These are phyloP conservation scores for Scleromitrula shiraiana DNA, from an alignment of 2,329 filamentous ascomycete genomes.

Conservation along the genomic window DNA sequence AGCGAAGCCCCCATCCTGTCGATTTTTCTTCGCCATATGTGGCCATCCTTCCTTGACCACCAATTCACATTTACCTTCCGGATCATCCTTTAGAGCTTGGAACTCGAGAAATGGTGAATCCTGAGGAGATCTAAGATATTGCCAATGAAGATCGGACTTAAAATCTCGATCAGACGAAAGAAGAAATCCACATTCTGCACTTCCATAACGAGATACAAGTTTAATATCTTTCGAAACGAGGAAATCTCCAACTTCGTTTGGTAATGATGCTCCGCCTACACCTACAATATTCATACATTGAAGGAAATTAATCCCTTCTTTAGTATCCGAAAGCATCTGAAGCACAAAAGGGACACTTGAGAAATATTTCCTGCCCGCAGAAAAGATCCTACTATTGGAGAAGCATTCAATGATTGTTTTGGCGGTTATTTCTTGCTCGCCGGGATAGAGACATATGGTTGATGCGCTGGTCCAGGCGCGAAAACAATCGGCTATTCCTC, in stretches of 20 bases:
- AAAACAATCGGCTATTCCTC: conserved; percentile 55
- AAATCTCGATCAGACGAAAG: conserved; percentile 54
- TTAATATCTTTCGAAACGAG: conserved; percentile 45
- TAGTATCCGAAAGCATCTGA: conserved; percentile 41
- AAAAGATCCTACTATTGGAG: background rate
- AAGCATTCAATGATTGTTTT: background rate
- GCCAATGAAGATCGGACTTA: conserved; percentile 42
- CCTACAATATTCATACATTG: conserved; percentile 51
- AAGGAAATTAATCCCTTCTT: conserved; percentile 35
- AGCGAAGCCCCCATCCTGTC: conserved; percentile 46
- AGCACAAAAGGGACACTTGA: conserved; percentile 54
- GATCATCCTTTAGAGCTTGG: conserved; percentile 35
- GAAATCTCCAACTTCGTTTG: conserved; percentile 42
- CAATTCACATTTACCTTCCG: conserved; percentile 40
- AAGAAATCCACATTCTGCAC: conserved; percentile 58
- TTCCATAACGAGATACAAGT: conserved; percentile 55
- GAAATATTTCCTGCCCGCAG: conserved; percentile 38
- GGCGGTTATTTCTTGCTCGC: conserved; percentile 32
- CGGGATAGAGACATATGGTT: conserved; percentile 55
- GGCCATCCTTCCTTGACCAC: conserved; percentile 50
- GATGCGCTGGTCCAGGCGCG: conserved; percentile 53
- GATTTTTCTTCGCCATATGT: conserved; percentile 49
- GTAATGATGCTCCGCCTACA: conserved; percentile 54
- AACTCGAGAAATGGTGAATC: conserved; percentile 35
- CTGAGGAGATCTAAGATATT: conserved; percentile 43